Evolutionary conservation across 345 rosid genomes (phyloP), one percentile per base, ranked within the genome.

Genomic region (Anastatica hierochuntica): DNA sequence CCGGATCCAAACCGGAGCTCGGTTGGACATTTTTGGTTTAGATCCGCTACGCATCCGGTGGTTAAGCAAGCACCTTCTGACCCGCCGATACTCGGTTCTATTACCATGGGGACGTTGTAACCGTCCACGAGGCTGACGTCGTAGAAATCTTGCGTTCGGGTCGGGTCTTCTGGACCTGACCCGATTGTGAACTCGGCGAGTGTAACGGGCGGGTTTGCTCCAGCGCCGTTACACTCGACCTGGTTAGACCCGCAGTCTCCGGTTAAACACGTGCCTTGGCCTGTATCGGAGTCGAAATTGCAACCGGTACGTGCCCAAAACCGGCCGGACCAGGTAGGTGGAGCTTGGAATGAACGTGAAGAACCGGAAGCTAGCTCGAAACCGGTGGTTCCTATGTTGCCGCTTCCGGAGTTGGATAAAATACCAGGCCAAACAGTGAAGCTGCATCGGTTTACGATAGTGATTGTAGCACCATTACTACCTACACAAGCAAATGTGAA

Each of bases 91-190:
- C 36, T 75, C n/a, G 89, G 65, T 26, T 74, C 79, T 6, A 85
- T 75, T 1, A 76, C 49, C 77, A 85, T 53, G 0, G 84, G 83
- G 3, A 82, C 53, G 64, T 83, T 83, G 68, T 83, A 83, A 8
- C 90, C 90, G 24, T 83, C 90, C 1, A 83, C 90, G 1, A 83
- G 70, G 29, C 90, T 83, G 0, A 80, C 90, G 42, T 83, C 86
- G 43, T 74, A 85, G 57, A 47, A 85, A 44, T 85, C 94, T 51
- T 58, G 76, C 41, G 79, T 79, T 0, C 58, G 73, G 2, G 70
- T 43, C 2, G 78, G 75, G 18, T 79, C 56, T 4, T 13, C 17
- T 5, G 79, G 78, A 1, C 82, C 87, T 13, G 79, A 79, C 1
- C 89, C 87, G 13, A 77, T 68, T 40, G 79, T 85, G 70, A 85